Base-by-base conservation (phyloP, 75 land plant genomes). In the Cryptomeria japonica region DNA sequence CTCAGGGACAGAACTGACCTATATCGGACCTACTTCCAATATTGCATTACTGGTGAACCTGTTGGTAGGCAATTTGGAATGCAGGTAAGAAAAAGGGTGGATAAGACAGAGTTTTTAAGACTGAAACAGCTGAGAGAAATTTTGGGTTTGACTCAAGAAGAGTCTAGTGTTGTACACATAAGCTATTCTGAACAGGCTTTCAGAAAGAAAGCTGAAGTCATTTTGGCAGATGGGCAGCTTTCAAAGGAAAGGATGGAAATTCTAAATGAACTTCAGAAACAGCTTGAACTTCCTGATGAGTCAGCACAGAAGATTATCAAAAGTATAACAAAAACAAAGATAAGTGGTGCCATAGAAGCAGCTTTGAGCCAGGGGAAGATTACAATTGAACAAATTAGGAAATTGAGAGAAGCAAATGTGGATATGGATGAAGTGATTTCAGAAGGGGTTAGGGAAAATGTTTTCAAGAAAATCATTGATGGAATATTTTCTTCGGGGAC, bases 201-300 rank as follows among this genome's bases (percentile, higher is more conserved):
- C 92, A 90, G 91, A 76, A 88, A 98, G 79, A 93, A 97, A 87
- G 99, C 99, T 72, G 91, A 95, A 90, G 92, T 95, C 41, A 96
- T 98, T 84, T 92, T 98, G 37, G 99, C 99, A 76, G 99, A 98
- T 93, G 99, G 99, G 14, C 97, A 97, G 84, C 91, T 98, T 87
- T 93, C 95, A 18, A 95, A 96, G 86, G 93, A 91, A 3, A 92
- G 93, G 78, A 91, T 98, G 49, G 94, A 98, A 87, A 97, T 94
- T 88, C 95, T 98, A 19, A 93, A 89, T 70, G 95, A 95, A 84
- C 90, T 96, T 38, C 95, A 97, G 89, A 94, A 97, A 90, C 91
- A 97, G 88, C 93, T 96, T 41, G 97, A 97, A 15, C 87, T 98
- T 80, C 96, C 99, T 55, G 80, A 95, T 55, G 93, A 97, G 53